Percentiles rank a stretch among this genome's conserved stretches.
phyloP scores from a whole-genome alignment of 176 grass and related monocot species.

The Bolboschoenus planiculmis region DNA sequence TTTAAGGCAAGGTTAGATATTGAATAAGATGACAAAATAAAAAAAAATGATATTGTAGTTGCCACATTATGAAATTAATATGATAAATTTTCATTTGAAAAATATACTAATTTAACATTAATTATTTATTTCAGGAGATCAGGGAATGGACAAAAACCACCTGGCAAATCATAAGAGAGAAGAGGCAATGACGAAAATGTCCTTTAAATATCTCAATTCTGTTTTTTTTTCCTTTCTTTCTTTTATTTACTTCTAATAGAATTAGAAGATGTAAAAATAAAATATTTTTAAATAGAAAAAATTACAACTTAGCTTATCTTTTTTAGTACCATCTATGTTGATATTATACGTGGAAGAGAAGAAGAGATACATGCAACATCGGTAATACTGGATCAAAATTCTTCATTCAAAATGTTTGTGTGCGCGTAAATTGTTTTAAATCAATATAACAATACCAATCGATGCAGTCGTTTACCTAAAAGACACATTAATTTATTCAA shows the following conservation, averaged over 20 bases:
- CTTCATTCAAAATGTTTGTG: too few relatives aligned
- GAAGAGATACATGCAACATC: too few relatives aligned
- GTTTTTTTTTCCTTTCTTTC: not conserved
- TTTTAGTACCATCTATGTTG: not conserved
- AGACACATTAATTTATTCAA: not conserved
- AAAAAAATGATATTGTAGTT: not conserved
- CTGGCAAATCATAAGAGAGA: constrained; percentile 6
- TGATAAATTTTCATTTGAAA: not conserved
- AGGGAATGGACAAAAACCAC: constrained; percentile 1
- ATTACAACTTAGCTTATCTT: not conserved
- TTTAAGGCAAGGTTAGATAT: not conserved
- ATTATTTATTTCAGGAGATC: constrained; percentile 18
- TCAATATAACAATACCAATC: not conserved
- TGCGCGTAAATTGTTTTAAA: not conserved
- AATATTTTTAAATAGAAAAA: not conserved
- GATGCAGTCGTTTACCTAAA: not conserved
- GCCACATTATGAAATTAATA: not conserved
- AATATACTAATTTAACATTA: not conserved
- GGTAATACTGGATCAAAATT: not conserved
- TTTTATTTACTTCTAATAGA: not conserved
- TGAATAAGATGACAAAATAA: not conserved
- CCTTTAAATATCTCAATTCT: not conserved
- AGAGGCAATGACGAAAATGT: not conserved
- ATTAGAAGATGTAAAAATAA: not conserved
- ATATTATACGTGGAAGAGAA: not conserved